Conservation (phyloP, 176 grass and related monocot species). For the Rhynchospora pubera region DNA sequence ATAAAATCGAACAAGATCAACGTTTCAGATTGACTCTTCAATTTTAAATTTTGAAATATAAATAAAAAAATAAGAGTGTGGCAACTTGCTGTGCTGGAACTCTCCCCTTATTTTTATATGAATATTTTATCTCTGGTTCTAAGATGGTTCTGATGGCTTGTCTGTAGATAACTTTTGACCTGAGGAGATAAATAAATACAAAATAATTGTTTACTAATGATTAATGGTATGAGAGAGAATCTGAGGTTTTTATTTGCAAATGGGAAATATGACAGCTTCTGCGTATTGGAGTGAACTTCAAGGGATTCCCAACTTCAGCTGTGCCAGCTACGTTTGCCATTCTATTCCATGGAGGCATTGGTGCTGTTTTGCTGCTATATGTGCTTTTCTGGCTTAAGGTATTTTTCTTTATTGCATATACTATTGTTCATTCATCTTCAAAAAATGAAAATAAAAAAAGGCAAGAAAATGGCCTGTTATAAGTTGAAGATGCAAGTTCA, state of each 20-base stretch:
- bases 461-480: no score
- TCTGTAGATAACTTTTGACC: background rate
- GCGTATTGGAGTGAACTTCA: slow-evolving; percentile 71
- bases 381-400: slow-evolving; percentile 97
- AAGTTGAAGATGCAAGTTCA: no score
- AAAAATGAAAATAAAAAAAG: background rate
- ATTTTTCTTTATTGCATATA: slow-evolving; percentile 2
- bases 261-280: slow-evolving; percentile 41
- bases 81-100: no score
- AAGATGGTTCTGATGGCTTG: background rate
- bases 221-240: background rate
- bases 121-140: background rate
- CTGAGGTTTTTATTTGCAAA: background rate
- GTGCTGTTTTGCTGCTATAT: slow-evolving; percentile 77
- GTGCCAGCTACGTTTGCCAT: slow-evolving; percentile 52
- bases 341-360: slow-evolving; percentile 77
- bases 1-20: no score
- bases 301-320: slow-evolving; percentile 62
- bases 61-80: no score
- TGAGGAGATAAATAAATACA: background rate
- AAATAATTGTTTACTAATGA: background rate
- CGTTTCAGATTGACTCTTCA: no score
- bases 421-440: background rate
- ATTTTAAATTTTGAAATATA: no score
- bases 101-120: background rate